Evolutionary conservation across 345 rosid genomes (phyloP).

Genomic region (Gossypium mustelinum): DNA sequence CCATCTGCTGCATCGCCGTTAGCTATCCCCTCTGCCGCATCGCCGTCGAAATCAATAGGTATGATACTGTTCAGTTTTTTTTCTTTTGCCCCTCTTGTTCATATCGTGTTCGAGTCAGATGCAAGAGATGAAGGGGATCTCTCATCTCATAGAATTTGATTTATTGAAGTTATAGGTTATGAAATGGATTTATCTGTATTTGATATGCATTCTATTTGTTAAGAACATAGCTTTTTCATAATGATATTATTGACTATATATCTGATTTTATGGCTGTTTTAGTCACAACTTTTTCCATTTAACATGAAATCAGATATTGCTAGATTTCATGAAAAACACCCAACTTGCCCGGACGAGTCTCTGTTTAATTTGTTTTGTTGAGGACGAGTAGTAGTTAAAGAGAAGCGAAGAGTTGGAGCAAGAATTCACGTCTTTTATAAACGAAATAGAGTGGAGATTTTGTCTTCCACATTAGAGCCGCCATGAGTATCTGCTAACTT

Average conservation of each 20-base stretch:
- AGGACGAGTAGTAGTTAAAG: too few relatives aligned
- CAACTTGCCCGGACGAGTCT: too few relatives aligned
- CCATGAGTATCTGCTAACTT: background rate
- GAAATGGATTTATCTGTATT: conserved; percentile 12
- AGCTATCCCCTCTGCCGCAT: too few relatives aligned
- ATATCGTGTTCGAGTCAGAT: background rate
- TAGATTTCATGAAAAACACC: background rate
- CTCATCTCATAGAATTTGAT: background rate
- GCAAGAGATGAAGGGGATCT: background rate
- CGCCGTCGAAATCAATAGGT: background rate
- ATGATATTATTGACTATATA: background rate
- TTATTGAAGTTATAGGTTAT: background rate
- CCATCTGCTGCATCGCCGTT: too few relatives aligned
- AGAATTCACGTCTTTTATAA: background rate
- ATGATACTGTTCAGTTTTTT: background rate
- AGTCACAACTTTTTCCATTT: background rate
- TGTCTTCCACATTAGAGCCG: background rate
- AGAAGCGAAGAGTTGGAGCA: too few relatives aligned
- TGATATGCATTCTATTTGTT: background rate
- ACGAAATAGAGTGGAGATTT: background rate
- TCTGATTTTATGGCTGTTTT: background rate
- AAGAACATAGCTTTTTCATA: background rate
- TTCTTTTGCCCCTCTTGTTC: background rate
- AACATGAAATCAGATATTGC: background rate
- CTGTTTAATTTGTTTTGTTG: too few relatives aligned